These are phyloP conservation scores for Clitopilus passeckerianus DNA, from an alignment of 768 basidiomycete species.

Conservation along the genomic window DNA sequence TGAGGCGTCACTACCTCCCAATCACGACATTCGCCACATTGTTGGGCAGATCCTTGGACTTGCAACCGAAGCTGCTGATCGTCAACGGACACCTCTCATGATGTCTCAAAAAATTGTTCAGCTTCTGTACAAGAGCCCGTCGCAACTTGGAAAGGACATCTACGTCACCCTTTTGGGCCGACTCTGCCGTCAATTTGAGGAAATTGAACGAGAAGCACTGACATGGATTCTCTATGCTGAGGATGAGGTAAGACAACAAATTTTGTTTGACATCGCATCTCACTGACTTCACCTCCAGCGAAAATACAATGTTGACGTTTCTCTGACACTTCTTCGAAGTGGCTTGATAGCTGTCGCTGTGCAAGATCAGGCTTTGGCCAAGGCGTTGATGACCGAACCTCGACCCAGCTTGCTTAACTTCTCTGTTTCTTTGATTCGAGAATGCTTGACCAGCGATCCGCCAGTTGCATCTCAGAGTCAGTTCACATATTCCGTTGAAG, in stretches of 20 bases:
- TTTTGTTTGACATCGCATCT: not conserved
- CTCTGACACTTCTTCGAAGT: conserved; percentile 80
- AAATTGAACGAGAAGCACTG: conserved; percentile 94
- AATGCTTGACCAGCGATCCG: conserved; percentile 78
- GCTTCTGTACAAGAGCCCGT: conserved; percentile 83
- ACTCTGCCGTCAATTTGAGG: conserved; percentile 83
- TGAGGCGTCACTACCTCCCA: conserved; percentile 59
- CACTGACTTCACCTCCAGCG: conserved; percentile 46
- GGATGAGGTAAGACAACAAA: conserved; percentile 65
- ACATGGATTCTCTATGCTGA: conserved; percentile 96
- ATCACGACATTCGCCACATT: conserved; percentile 83
- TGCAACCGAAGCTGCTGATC: conserved; percentile 74
- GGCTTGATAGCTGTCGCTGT: conserved; percentile 72
- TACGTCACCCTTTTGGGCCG: conserved; percentile 88
- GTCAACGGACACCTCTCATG: conserved; percentile 80
- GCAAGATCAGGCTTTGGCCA: conserved; percentile 89
- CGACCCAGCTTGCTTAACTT: conserved; percentile 77
- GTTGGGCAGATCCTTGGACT: conserved; percentile 80
- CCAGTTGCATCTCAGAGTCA: conserved; percentile 78
- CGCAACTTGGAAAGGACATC: conserved; percentile 85
- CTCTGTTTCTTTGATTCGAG: conserved; percentile 77
- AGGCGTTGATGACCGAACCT: conserved; percentile 74
- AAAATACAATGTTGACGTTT: conserved; percentile 94
- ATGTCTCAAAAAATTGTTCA: conserved; percentile 98
- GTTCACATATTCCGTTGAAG: conserved; percentile 76